Base-by-base conservation (phyloP, 2,329 filamentous ascomycete species). In the Cytospora piceae region DNA sequence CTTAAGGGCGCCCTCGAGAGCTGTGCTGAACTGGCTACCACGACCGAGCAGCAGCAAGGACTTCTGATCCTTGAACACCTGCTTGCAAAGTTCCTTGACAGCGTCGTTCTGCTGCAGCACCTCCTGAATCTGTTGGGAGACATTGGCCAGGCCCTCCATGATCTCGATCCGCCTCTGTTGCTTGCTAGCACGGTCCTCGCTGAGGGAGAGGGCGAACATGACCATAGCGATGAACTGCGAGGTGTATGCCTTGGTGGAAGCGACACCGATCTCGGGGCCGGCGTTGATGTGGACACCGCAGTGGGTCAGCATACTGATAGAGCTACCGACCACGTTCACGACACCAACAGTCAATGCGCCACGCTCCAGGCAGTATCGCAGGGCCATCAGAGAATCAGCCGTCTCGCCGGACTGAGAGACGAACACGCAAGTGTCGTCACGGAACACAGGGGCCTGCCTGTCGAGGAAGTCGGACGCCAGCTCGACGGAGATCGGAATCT, bases 271-370 rank as follows among this genome's bases (percentile, higher is more conserved):
- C 80, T 99, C 95, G 62, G 95, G 95, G 65, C 95, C 95, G 72
- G 95, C 95, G 81, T 99, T 99, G 84, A 99, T 94, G 85, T 99
- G 95, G 64, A 99, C 95, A 93, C 95, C 95, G 75, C 95, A 99
- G 87, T 99, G 95, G 70, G 95, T 99, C 74, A 99, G 90, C 73
- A 99, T 90, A 56, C 95, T 99, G 80, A 99, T 99, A 76, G 94
- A 97, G 64, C 95, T 98, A 74, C 95, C 95, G 74, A 99, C 95
- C 68, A 96, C 93, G 82, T 99, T 99, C 80, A 99, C 95, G 72
- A 98, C 94, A 83, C 95, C 95, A 71, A 99, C 95, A 53, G 95
- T 98, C 79, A 99, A 83, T 59, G 95, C 95, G 74, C 95, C 95
- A 70, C 95, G 93, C 86, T 99, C 95, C 77, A 99, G 83, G 82